phyloP scores from a whole-genome alignment of 2,329 filamentous ascomycete genomes.

The Dactylellina drechsleri region DNA sequence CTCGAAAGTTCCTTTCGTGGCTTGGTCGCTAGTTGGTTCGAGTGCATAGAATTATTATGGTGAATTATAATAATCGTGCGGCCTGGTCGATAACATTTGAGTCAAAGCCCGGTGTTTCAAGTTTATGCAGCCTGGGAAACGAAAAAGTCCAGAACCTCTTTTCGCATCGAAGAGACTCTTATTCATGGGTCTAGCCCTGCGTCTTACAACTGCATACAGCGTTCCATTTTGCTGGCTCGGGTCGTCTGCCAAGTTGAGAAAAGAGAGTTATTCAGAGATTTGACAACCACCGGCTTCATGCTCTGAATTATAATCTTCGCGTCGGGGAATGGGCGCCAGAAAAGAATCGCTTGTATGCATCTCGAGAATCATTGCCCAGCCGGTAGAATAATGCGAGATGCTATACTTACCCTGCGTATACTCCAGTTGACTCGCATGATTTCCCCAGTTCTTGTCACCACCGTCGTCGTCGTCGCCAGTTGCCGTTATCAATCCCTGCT shows the following conservation, averaged over 20 bases:
- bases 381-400: slow-evolving; percentile 40
- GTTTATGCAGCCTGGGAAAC: slow-evolving; percentile 15
- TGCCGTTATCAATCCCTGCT: slow-evolving; percentile 17
- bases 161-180: too few species aligned
- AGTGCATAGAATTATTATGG: too few species aligned
- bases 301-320: neutral
- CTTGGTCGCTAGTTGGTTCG: neutral
- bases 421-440: too few species aligned
- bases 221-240: neutral
- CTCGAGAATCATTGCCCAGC: slow-evolving; percentile 37
- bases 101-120: slow-evolving; percentile 26
- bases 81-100: slow-evolving; percentile 4
- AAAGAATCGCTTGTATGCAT: slow-evolving; percentile 28
- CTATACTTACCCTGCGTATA: slow-evolving; percentile 26
- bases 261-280: neutral
- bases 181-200: neutral
- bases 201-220: slow-evolving; percentile 4
- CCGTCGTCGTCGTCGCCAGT: neutral
- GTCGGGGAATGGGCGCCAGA: neutral
- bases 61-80: slow-evolving; percentile 22
- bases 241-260: slow-evolving; percentile 6
- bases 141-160: slow-evolving; percentile 28
- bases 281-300: neutral
- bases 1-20: slow-evolving; percentile 2
- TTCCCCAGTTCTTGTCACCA: too few species aligned